Percentiles rank a stretch among this genome's conserved stretches.
Evolutionary conservation across 176 grass and related monocot genomes (phyloP).

Genomic region (Puccinellia tenuiflora): DNA sequence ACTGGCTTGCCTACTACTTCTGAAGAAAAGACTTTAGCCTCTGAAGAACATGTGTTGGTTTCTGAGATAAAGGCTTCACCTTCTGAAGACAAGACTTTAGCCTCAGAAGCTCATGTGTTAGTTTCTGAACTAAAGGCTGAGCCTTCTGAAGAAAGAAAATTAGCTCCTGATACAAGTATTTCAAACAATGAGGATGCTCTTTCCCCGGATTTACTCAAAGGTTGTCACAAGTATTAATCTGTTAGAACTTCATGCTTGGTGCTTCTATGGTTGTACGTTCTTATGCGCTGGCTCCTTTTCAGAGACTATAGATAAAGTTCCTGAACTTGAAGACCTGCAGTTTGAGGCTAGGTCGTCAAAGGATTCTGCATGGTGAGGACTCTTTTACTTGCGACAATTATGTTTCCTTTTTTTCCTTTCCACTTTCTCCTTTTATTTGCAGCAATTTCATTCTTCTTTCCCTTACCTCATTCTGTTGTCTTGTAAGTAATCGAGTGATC

Average conservation of each 20-base stretch:
- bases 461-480: background rate
- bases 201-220: slow-evolving; percentile 18
- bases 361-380: slow-evolving; percentile 78
- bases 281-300: slow-evolving; percentile 29
- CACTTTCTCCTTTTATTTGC: background rate
- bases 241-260: slow-evolving; percentile 4
- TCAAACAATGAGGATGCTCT: slow-evolving; percentile 43
- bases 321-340: slow-evolving; percentile 51
- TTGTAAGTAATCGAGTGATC: background rate
- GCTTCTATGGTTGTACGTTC: background rate
- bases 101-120: background rate
- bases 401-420: background rate
- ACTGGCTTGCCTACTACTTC: slow-evolving; percentile 22
- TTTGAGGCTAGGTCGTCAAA: slow-evolving; percentile 91
- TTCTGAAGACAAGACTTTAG: slow-evolving; percentile 38
- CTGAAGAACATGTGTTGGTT: slow-evolving; percentile 19
- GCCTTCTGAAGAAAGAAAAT: slow-evolving; percentile 38
- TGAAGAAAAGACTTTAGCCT: slow-evolving; percentile 38
- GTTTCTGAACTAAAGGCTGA: slow-evolving; percentile 17
- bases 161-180: slow-evolving; percentile 45
- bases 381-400: slow-evolving; percentile 14
- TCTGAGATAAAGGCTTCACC: slow-evolving; percentile 21
- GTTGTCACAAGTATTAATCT: slow-evolving; percentile 6
- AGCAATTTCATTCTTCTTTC: background rate
- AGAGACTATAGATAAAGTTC: slow-evolving; percentile 44